phyloP scores from a whole-genome alignment of 208 protist species.

The Cochliopodium minus region DNA sequence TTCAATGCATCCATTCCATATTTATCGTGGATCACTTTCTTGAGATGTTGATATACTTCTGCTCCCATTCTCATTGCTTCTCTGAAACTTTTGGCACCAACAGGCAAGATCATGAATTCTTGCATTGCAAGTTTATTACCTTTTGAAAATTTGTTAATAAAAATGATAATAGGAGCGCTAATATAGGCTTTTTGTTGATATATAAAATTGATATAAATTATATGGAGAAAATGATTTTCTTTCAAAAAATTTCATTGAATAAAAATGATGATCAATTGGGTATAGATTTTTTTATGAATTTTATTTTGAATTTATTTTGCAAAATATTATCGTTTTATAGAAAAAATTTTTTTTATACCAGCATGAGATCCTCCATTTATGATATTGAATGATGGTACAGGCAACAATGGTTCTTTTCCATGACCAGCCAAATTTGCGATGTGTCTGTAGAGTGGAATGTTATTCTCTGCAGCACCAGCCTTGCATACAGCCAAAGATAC shows the following conservation, averaged over 20 bases:
- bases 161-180: too few species aligned
- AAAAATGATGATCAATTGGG: too few species aligned
- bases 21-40: constrained; percentile 77
- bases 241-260: too few species aligned
- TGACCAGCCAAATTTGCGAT: constrained; percentile 71
- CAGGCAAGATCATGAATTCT: constrained; percentile 97
- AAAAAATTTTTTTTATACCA: constrained; percentile 86
- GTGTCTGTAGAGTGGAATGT: constrained; percentile 82
- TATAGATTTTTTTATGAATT: too few species aligned
- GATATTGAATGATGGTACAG: constrained; percentile 92
- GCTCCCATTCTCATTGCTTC: constrained; percentile 81
- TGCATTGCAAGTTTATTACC: constrained; percentile 57
- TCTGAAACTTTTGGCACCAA: constrained; percentile 72
- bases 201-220: too few species aligned
- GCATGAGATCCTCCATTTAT: constrained; percentile 98
- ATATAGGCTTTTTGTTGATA: too few species aligned
- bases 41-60: constrained; percentile 94
- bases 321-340: too few species aligned
- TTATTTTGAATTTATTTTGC: too few species aligned
- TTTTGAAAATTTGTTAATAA: too few species aligned
- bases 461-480: constrained; percentile 63
- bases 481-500: constrained; percentile 89
- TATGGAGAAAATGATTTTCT: too few species aligned
- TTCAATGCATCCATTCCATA: constrained; percentile 83
- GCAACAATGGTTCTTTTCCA: constrained; percentile 46